Base-by-base conservation (phyloP, 2,329 filamentous ascomycete species). In the Leptographium procerum region DNA sequence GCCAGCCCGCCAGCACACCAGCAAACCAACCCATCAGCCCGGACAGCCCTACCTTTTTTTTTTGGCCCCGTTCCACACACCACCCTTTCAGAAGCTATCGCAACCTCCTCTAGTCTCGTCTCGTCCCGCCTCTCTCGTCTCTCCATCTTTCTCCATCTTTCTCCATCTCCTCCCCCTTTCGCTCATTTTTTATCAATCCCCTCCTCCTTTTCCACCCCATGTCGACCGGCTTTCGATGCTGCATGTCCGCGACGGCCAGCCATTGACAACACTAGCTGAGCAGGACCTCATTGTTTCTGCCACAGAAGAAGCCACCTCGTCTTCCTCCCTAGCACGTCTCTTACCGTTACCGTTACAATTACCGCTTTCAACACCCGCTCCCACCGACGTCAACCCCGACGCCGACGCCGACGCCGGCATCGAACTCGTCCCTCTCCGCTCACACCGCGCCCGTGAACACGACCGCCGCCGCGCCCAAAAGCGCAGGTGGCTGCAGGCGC, bases 401-500 rank as follows among this genome's bases (percentile, higher is more conserved):
- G 11, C 14, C 53, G 24, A 55, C 24, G 28, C 4, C 16, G 26
- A 29, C 9, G 10, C 14, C 16, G 33, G 26, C 52, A 58, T 58
- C 28, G 57, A 58, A 22, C 57, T 58, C n/a, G 40, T 43, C n/a
- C 16, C 54, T 48, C 28, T 56, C 34, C 54, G 40, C 1, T 10
- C 47, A 3, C 55, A 11, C 47, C 24, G 16, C 29, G 29, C 22
- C 52, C 22, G 9, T 55, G 16, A 36, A 40, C 8, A 24, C 26
- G n/a, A 28, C 24, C 31, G n/a, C 57, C 31, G 19, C 40, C 28
- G n/a, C 53, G 45, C 60, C 68, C 70, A 34, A 70, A 91, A 91
- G 77, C 80, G 83, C 71, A 76, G 77, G 68, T 82, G 82, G 79
- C 84, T 91, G 67, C 82, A 88, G 66, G 78, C 85, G 66, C 82